Conservation (phyloP, 257 asterid species). For the Salvia rosmarinus region DNA sequence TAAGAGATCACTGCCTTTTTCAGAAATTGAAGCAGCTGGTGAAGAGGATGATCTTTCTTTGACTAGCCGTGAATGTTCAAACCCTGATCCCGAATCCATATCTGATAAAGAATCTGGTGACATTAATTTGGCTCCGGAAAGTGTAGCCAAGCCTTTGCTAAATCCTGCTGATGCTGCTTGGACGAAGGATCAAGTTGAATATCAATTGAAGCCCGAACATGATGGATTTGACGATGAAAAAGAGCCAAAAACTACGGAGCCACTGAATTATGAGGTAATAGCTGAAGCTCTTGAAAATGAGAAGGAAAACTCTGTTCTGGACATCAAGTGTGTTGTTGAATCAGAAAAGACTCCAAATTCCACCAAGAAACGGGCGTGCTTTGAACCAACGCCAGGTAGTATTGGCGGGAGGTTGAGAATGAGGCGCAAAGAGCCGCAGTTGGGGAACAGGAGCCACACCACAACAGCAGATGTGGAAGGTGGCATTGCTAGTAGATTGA, state of each 20-base stretch:
- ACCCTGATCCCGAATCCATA: slow-evolving; percentile 28
- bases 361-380: neutral
- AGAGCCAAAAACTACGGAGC: slow-evolving; percentile 24
- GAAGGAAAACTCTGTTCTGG: too few relatives aligned
- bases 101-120: slow-evolving; percentile 24
- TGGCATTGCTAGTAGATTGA: slow-evolving; percentile 33
- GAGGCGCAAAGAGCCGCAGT: neutral
- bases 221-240: slow-evolving; percentile 26
- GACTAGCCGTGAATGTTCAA: slow-evolving; percentile 16
- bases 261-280: neutral
- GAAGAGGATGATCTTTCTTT: slow-evolving; percentile 38
- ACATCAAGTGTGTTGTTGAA: too few relatives aligned
- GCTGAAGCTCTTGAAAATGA: too few relatives aligned
- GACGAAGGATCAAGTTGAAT: slow-evolving; percentile 21
- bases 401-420: too few relatives aligned
- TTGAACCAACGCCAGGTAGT: too few relatives aligned
- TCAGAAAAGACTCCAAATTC: neutral
- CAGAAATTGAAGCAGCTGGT: slow-evolving; percentile 42
- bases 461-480: slow-evolving; percentile 18
- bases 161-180: slow-evolving; percentile 25
- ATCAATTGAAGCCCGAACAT: slow-evolving; percentile 31
- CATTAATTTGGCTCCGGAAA: slow-evolving; percentile 27
- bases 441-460: neutral
- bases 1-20: slow-evolving; percentile 74
- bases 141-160: slow-evolving; percentile 23